A percentile compares a stretch with the other conserved stretches of the same genome.
Conservation (phyloP, 768 basidiomycete genomes). For the Leucocoprinus leucothites region DNA sequence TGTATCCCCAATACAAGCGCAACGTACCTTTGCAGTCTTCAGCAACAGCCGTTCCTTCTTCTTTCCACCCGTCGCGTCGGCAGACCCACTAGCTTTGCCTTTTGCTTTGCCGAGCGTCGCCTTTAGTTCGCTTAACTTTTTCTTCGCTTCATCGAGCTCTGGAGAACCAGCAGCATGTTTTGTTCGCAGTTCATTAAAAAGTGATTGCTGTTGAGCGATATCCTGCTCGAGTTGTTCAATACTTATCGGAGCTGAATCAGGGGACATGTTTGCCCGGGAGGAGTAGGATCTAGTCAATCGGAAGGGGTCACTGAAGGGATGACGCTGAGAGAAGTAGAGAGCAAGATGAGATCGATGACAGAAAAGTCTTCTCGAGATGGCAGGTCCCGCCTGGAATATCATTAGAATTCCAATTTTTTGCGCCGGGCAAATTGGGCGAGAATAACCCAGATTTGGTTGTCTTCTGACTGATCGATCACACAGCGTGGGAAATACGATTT, state of each 20-base stretch:
- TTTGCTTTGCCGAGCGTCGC: conserved; percentile 42
- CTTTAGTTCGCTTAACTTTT: conserved; percentile 70
- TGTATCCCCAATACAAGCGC: not conserved
- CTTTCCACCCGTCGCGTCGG: conserved; percentile 21
- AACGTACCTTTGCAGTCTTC: conserved; percentile 89
- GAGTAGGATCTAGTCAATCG: not conserved
- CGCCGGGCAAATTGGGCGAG: not conserved
- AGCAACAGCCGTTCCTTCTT: conserved; percentile 70
- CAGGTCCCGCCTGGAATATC: conserved; percentile 5
- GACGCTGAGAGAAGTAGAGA: not conserved
- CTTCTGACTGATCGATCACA: not conserved
- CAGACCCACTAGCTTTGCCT: not conserved
- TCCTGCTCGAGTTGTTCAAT: conserved; percentile 41
- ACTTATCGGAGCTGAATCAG: not conserved
- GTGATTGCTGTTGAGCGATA: conserved; percentile 50
- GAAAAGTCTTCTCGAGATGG: conserved; percentile 7
- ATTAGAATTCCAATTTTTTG: conserved; percentile 1
- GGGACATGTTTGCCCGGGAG: not conserved
- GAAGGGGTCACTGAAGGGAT: not conserved
- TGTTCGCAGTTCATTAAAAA: conserved; percentile 61
- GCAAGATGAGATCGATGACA: conserved; percentile 7
- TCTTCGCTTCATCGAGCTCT: conserved; percentile 58
- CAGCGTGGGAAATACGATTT: not conserved
- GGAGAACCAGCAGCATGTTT: conserved; percentile 46
- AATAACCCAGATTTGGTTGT: not conserved